Conservation (phyloP, 2,329 filamentous ascomycete species). For the Botryotinia calthae region DNA sequence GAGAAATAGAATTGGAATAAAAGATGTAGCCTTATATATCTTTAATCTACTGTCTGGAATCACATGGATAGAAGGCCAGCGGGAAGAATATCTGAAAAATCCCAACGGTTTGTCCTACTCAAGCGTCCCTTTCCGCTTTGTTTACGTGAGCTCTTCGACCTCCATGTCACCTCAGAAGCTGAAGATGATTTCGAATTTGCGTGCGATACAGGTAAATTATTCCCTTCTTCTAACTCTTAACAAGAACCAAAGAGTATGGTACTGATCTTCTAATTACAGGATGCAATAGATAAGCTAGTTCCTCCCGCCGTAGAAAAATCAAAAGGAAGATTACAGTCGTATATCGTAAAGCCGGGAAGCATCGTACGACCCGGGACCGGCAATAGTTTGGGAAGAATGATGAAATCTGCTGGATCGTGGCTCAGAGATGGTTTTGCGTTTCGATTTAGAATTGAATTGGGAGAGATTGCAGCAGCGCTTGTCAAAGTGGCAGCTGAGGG, state of each 20-base stretch:
- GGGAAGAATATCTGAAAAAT: too few relatives aligned
- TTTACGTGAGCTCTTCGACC: neutral
- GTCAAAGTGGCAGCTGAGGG: too few relatives aligned
- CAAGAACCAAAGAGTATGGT: neutral
- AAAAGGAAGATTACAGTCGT: neutral
- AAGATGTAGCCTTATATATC: too few relatives aligned
- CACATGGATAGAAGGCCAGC: too few relatives aligned
- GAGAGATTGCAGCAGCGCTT: too few relatives aligned
- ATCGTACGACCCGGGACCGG: neutral
- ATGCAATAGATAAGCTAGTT: too few relatives aligned
- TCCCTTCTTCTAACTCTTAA: neutral
- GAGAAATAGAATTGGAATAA: too few relatives aligned
- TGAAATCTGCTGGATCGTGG: neutral
- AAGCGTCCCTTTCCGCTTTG: too few relatives aligned
- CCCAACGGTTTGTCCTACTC: too few relatives aligned
- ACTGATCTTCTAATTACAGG: neutral
- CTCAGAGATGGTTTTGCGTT: neutral
- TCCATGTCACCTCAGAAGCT: fast-evolving
- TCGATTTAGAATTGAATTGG: too few relatives aligned
- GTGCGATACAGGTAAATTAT: neutral
- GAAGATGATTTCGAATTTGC: neutral
- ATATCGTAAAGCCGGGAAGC: neutral
- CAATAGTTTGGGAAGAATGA: neutral
- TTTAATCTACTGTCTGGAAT: too few relatives aligned
- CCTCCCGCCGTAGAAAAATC: too few relatives aligned